Evolutionary conservation across 108 stramenopile genomes (phyloP).

Genomic region (Skeletonema menzelii): DNA sequence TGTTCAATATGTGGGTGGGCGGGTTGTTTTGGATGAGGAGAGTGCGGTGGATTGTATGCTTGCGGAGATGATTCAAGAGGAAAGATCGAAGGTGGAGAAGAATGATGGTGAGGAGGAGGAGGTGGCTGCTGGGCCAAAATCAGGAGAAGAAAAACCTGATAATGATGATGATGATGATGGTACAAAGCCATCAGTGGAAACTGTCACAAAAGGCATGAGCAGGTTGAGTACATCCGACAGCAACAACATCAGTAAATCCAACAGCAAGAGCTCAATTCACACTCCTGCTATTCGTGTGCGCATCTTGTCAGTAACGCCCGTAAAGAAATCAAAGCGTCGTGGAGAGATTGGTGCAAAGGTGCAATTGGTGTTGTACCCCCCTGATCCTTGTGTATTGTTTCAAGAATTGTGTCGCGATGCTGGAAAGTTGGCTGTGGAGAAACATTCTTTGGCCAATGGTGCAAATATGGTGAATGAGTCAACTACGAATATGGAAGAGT

Average conservation of each 20-base stretch:
- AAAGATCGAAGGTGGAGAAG: constrained; percentile 7
- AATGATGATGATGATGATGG: not conserved
- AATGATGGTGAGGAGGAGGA: constrained; percentile 7
- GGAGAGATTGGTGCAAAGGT: constrained; percentile 41
- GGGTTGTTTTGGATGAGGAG: constrained; percentile 39
- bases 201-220: constrained; percentile 16
- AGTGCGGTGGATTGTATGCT: constrained; percentile 22
- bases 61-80: constrained; percentile 21
- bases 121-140: not conserved
- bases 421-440: constrained; percentile 17
- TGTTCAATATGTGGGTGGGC: constrained; percentile 23
- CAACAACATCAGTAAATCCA: not conserved
- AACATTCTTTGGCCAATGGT: not conserved
- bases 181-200: not conserved
- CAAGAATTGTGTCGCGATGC: constrained; percentile 35
- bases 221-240: constrained; percentile 18
- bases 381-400: constrained; percentile 45
- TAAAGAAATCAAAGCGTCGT: constrained; percentile 44
- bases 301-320: constrained; percentile 41
- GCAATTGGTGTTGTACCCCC: constrained; percentile 33
- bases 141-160: not conserved
- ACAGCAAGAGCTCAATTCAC: not conserved
- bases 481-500: not conserved
- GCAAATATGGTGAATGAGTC: not conserved
- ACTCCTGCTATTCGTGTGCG: constrained; percentile 27